Evolutionary conservation across 768 basidiomycete species (phyloP), one percentile per base, ranked within the genome.

Genomic region (Cantharellus cinnabarinus): DNA sequence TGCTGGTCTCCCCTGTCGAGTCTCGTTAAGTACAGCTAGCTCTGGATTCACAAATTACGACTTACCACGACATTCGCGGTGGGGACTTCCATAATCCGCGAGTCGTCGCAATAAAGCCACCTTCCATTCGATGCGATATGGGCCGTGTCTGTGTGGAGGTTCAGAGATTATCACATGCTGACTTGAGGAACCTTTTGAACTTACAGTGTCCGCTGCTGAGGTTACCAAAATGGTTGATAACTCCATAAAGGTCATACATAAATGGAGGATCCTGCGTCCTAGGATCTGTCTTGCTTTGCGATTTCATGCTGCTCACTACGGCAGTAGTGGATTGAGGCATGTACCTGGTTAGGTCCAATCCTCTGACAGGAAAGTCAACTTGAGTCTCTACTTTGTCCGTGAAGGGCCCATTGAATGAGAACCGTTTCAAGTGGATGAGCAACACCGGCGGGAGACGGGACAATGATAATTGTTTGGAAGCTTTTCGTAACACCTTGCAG

Each of bases 381-480:
- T 82, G 79, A 1, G 93, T 95, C 69, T 98, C 93, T 58, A 98
- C 81, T 73, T 97, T 97, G 73, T 97, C 91, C 41, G 88, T 91
- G 70, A 94, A 95, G 2, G 80, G 81, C 1, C 90, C 90, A 63
- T 89, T 85, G 64, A 82, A 81, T 57, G 87, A 86, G 73, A 95
- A 95, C 50, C 91, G 80, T 67, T 95, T 95, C 44, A 95, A 75
- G 65, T 93, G 89, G 63, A 95, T 88, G 63, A 95, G 73, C 14
- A 99, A 76, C 42, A 99, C 81, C 0, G 94, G 93, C 0, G 94
- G 94, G 5, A 98, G 76, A 15, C 95, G 86, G 3, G 94, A 87
- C 37, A 99, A 76, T 0, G 90, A 86, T 3, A 99, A 77, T 29
- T 77, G 80, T 68, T 98, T 95, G 29, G 82, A 78, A 5, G 94